Percentiles rank a stretch among this genome's conserved stretches.
Evolutionary conservation across 2,329 filamentous ascomycete species (phyloP).

Genomic region (Apiospora koreana): DNA sequence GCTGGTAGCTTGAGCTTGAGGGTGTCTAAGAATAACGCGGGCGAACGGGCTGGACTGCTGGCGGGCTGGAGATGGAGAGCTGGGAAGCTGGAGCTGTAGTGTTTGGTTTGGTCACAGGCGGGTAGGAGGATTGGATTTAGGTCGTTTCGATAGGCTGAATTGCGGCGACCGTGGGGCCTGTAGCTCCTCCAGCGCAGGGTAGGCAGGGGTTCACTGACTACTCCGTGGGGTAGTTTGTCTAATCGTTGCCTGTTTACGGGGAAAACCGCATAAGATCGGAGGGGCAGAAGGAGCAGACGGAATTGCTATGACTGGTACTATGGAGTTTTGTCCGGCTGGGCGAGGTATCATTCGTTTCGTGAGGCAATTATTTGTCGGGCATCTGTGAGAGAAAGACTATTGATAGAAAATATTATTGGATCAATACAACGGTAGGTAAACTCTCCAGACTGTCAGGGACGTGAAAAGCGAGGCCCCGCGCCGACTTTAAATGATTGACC

Average conservation of each 20-base stretch:
- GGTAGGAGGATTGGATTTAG: conserved; percentile 7
- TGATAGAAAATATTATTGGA: not conserved
- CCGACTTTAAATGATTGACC: not conserved
- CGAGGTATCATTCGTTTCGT: not conserved
- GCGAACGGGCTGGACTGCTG: not conserved
- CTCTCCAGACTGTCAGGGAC: not conserved
- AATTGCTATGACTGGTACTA: not conserved
- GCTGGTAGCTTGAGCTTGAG: not conserved
- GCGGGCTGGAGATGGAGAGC: too few species aligned
- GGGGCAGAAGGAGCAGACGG: not conserved
- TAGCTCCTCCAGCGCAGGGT: not conserved
- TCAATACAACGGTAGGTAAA: not conserved
- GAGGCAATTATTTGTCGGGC: conserved; percentile 1
- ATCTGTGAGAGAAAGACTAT: conserved; percentile 2
- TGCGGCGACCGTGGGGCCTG: not conserved
- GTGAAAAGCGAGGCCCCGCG: not conserved
- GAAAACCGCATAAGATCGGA: not conserved
- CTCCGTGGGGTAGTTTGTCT: not conserved
- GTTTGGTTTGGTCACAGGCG: not conserved
- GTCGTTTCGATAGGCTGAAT: not conserved
- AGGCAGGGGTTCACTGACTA: not conserved
- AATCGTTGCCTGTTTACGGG: conserved; percentile 1
- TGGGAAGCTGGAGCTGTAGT: not conserved
- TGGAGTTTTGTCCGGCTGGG: not conserved
- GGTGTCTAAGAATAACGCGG: not conserved